These are phyloP conservation scores for Bassia scoparia DNA, from an alignment of 148 eudicot species.

Conservation along the genomic window DNA sequence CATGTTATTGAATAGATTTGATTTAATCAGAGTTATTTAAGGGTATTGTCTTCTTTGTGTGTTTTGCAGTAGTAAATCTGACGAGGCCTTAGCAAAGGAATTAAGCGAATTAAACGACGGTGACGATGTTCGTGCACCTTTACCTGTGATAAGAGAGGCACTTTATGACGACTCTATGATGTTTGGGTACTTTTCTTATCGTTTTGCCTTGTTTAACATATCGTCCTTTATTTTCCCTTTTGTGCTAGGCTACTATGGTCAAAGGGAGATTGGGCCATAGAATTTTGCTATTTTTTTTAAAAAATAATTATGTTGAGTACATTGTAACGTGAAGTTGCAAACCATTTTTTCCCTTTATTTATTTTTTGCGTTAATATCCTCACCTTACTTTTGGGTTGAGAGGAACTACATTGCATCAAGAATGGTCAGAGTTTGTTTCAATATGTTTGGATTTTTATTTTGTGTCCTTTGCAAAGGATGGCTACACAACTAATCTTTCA, in stretches of 20 bases:
- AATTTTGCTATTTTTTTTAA: not conserved
- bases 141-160: conserved; percentile 90
- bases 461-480: not conserved
- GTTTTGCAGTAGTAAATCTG: conserved; percentile 42
- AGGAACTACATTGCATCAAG: too few relatives aligned
- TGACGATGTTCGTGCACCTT: conserved; percentile 73
- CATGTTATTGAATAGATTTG: not conserved
- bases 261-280: not conserved
- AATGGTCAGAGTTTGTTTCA: too few relatives aligned
- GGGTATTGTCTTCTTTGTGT: conserved; percentile 12
- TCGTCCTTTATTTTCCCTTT: not conserved
- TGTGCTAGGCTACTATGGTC: not conserved
- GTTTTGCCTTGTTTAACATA: not conserved
- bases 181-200: conserved; percentile 46
- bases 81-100: conserved; percentile 32
- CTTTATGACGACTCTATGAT: conserved; percentile 61
- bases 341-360: not conserved
- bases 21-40: not conserved
- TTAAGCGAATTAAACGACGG: conserved; percentile 31
- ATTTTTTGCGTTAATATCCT: too few relatives aligned
- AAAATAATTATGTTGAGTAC: not conserved
- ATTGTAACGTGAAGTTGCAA: not conserved
- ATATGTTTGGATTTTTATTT: not conserved
- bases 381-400: too few relatives aligned
- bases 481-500: not conserved